Evolutionary conservation across 208 protist genomes (phyloP).

Genomic region (Leishmania amazonensis): DNA sequence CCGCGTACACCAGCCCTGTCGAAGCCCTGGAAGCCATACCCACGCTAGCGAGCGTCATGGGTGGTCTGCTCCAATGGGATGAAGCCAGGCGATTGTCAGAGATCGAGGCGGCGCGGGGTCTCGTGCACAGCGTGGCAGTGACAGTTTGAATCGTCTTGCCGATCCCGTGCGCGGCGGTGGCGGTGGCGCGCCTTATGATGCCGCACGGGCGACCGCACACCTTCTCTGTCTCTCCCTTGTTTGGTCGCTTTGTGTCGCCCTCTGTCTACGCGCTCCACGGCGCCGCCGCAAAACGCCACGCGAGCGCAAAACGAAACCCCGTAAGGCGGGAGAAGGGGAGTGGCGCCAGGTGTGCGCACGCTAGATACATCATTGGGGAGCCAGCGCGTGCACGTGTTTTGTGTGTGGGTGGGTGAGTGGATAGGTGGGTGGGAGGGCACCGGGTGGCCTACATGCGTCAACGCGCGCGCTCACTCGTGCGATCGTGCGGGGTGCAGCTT

Average conservation of each 20-base stretch:
- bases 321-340: neutral
- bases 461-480: neutral
- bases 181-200: neutral
- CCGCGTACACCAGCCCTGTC: slow-evolving; percentile 76
- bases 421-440: neutral
- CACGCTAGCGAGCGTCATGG: slow-evolving; percentile 45
- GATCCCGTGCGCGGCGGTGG: neutral
- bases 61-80: slow-evolving; percentile 41
- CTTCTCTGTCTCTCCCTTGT: neutral
- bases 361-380: neutral
- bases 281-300: neutral
- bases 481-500: neutral
- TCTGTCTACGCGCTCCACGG: neutral
- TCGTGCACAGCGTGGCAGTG: slow-evolving; percentile 37
- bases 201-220: too few species aligned
- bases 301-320: neutral
- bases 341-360: neutral
- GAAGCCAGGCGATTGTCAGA: slow-evolving; percentile 37
- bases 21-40: slow-evolving; percentile 60
- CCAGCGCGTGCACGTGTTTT: neutral
- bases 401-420: too few species aligned
- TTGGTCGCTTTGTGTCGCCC: neutral
- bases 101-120: slow-evolving; percentile 33
- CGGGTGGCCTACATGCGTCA: neutral
- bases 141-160: neutral